Percentiles rank a stretch among this genome's conserved stretches.
Evolutionary conservation across 2,329 filamentous ascomycete genomes (phyloP).

Genomic region (Ceratocystis eucalypticola): DNA sequence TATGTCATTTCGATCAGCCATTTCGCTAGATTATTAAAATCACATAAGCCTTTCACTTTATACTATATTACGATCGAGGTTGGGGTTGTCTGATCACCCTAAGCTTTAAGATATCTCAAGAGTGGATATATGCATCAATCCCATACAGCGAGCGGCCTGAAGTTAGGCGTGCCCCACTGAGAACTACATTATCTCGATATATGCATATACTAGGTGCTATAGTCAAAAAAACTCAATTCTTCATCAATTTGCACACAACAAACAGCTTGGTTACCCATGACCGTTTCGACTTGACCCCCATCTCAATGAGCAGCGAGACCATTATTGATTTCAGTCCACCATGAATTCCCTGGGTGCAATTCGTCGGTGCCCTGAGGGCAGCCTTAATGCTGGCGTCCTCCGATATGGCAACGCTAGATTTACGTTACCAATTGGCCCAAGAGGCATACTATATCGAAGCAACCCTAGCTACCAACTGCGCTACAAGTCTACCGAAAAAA

Average conservation of each 20-base stretch:
- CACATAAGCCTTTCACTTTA: background rate
- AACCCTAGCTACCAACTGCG: background rate
- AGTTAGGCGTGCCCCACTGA: background rate
- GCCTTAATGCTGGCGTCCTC: background rate
- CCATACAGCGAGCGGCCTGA: background rate
- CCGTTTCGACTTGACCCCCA: background rate
- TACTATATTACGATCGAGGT: background rate
- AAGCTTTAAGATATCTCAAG: background rate
- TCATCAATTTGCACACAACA: background rate
- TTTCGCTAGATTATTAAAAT: background rate
- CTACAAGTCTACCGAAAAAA: background rate
- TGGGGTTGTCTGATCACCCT: background rate
- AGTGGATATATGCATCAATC: slow-evolving; percentile 2
- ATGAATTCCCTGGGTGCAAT: slow-evolving; percentile 2
- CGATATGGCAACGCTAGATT: background rate
- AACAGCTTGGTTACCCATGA: background rate
- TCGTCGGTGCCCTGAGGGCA: background rate
- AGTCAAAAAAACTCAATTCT: background rate
- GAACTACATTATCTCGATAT: background rate
- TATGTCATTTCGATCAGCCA: slow-evolving; percentile 10
- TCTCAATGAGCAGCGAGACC: background rate
- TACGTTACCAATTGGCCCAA: background rate
- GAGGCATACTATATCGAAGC: background rate
- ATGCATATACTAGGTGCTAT: background rate
- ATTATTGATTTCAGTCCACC: too few species aligned